Percentiles rank a stretch among this genome's conserved stretches.
Conservation (phyloP, 371 early-diverging fungal genomes). For the Entomophthora muscae region DNA sequence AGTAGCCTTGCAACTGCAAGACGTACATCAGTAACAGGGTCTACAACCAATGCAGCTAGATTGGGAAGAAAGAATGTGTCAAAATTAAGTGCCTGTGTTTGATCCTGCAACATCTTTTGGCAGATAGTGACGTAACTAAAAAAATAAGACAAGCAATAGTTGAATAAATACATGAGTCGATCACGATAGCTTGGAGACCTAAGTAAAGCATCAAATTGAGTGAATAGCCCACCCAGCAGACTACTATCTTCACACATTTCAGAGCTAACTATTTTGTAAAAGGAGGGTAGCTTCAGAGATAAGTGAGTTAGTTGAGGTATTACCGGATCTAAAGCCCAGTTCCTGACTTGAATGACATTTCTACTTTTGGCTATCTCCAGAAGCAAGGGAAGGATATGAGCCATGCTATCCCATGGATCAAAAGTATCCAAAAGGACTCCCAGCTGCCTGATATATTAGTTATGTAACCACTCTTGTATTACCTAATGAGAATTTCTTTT, state of each 20-base stretch:
- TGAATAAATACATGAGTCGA: not conserved
- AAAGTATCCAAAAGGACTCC: not conserved
- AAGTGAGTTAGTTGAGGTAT: not conserved
- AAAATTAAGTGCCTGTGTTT: not conserved
- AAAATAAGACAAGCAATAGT: not conserved
- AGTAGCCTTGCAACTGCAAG: not conserved
- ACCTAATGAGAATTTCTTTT: not conserved
- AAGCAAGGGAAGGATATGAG: not conserved
- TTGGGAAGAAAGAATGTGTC: not conserved
- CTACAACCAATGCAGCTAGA: not conserved
- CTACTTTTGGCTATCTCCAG: not conserved
- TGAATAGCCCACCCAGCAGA: not conserved
- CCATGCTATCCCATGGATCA: not conserved
- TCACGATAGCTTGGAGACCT: not conserved
- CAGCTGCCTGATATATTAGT: not conserved
- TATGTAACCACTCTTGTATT: not conserved
- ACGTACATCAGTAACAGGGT: not conserved
- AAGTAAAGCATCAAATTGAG: not conserved
- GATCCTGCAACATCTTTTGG: not conserved
- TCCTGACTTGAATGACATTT: not conserved
- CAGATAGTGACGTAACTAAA: not conserved
- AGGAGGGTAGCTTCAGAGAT: not conserved
- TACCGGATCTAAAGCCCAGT: not conserved
- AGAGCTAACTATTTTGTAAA: not conserved
- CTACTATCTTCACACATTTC: not conserved